Percentiles rank a stretch among this genome's conserved stretches.
phyloP scores from a whole-genome alignment of 1,284 basidiomycete genomes.

The Apiotrichum siamense region DNA sequence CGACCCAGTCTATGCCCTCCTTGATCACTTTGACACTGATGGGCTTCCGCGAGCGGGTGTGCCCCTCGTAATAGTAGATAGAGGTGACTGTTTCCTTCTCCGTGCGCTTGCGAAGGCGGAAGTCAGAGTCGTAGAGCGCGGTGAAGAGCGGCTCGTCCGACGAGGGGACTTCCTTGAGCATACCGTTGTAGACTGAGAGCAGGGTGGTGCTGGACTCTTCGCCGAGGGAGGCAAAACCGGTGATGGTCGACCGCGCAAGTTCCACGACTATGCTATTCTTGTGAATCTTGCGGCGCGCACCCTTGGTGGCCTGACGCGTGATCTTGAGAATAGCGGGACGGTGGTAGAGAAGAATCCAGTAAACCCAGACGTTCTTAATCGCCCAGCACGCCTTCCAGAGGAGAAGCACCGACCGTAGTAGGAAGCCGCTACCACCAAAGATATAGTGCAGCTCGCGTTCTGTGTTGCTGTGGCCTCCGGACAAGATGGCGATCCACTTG shows the following conservation, averaged over 20 bases:
- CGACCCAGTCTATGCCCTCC: not conserved
- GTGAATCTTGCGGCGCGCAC: conserved; percentile 6
- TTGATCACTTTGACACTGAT: not conserved
- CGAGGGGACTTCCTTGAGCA: not conserved
- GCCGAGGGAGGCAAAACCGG: conserved; percentile 2
- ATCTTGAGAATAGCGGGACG: conserved; percentile 2
- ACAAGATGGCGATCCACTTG: conserved; percentile 12
- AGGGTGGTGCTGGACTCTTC: not conserved
- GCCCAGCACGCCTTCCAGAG: conserved; percentile 9
- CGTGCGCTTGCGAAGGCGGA: conserved; percentile 1
- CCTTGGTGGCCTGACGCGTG: conserved; percentile 2
- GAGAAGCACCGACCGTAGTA: not conserved
- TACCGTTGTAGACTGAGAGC: not conserved
- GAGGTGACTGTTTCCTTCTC: not conserved
- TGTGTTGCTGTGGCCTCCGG: conserved; percentile 3
- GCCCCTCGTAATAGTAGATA: conserved; percentile 1
- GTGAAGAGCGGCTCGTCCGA: conserved; percentile 1
- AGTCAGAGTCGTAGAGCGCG: conserved; percentile 1
- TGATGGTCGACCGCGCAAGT: conserved; percentile 2
- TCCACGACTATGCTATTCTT: conserved; percentile 5
- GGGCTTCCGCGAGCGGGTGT: conserved; percentile 1
- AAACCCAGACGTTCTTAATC: conserved; percentile 5
- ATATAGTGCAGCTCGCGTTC: conserved; percentile 11
- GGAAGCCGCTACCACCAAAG: not conserved
- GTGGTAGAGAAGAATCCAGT: conserved; percentile 7